Evolutionary conservation across 1,139 yeast genomes (phyloP).

Genomic region (Yamadazyma jaroonii): DNA sequence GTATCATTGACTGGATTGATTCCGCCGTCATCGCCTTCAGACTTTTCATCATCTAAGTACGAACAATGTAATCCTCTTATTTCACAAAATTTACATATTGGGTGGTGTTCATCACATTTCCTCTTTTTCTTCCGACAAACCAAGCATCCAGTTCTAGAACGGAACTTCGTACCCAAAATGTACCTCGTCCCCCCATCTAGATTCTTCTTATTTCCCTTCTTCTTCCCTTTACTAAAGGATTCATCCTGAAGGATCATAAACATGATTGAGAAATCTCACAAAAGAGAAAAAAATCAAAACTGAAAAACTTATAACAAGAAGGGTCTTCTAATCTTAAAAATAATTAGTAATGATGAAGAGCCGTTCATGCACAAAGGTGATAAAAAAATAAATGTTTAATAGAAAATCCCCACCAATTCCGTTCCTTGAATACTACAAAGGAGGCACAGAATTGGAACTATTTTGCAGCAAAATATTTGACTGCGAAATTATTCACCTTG

Average conservation of each 20-base stretch:
- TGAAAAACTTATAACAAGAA: too few species aligned
- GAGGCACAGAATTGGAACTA: too few species aligned
- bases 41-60: slow-evolving; percentile 5
- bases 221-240: slow-evolving; percentile 7
- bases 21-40: not conserved
- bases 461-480: too few species aligned
- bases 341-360: too few species aligned
- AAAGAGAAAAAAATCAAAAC: too few species aligned
- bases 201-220: slow-evolving; percentile 8
- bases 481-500: too few species aligned
- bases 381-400: too few species aligned
- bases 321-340: too few species aligned
- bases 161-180: slow-evolving; percentile 13
- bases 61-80: slow-evolving; percentile 20
- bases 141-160: slow-evolving; percentile 20
- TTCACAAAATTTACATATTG: slow-evolving; percentile 23
- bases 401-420: too few species aligned
- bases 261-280: slow-evolving; percentile 5
- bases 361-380: too few species aligned
- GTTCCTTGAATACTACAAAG: too few species aligned
- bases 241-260: slow-evolving; percentile 13
- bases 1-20: not conserved
- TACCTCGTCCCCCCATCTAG: slow-evolving; percentile 5
- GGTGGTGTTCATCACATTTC: slow-evolving; percentile 29
- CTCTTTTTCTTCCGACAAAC: slow-evolving; percentile 19